A percentile compares a stretch with the other conserved stretches of the same genome.
Conservation (phyloP, 208 protist species). For the Perkinsela sp. region DNA sequence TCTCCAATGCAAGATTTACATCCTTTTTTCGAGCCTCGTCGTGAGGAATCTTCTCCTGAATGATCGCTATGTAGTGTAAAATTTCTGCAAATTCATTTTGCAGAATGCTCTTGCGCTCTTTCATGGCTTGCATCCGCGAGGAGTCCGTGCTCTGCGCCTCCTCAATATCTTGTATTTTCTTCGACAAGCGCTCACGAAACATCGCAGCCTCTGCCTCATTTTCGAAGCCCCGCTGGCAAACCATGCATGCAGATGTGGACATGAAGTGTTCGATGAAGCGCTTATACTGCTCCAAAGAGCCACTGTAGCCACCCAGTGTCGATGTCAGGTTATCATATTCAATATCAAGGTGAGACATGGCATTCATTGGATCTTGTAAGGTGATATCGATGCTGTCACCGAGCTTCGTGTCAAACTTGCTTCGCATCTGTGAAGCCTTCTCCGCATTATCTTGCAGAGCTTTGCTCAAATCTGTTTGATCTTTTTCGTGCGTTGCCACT, state of each 20-base stretch:
- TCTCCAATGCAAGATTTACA: slow-evolving; percentile 20
- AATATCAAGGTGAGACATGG: neutral
- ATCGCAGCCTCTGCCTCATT: neutral
- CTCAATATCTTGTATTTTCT: no score
- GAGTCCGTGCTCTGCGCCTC: no score
- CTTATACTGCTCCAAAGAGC: neutral
- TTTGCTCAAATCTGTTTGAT: neutral
- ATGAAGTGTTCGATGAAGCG: neutral
- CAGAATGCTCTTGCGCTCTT: no score
- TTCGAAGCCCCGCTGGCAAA: neutral
- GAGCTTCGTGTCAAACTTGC: neutral
- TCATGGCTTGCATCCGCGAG: no score
- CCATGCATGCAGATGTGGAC: neutral
- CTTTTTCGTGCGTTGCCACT: neutral
- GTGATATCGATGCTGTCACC: neutral
- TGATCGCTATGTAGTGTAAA: slow-evolving; percentile 15
- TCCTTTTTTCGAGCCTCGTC: slow-evolving; percentile 13
- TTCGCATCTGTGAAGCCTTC: neutral
- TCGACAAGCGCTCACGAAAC: neutral
- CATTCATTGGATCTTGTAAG: neutral
- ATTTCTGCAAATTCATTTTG: no score
- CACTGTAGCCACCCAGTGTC: neutral
- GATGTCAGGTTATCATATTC: neutral
- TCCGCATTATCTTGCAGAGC: neutral
- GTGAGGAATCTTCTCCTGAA: slow-evolving; percentile 15